phyloP scores from a whole-genome alignment of 2,329 filamentous ascomycete species.

The Rhynchosporium graminicola region DNA sequence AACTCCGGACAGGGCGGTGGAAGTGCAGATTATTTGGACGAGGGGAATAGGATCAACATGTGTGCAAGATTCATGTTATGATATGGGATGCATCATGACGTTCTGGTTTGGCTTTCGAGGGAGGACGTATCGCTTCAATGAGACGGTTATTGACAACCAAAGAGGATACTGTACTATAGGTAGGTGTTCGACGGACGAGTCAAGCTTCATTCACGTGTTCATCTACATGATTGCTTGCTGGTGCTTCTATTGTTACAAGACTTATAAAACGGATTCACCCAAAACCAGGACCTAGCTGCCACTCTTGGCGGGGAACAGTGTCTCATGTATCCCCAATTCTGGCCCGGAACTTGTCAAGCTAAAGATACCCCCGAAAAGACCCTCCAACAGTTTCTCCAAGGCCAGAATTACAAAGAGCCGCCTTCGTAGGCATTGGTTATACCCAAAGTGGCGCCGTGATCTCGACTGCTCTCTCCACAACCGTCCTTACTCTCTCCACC shows the following conservation, averaged over 20 bases:
- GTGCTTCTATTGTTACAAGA: not conserved
- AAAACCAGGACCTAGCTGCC: not conserved
- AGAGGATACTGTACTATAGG: not conserved
- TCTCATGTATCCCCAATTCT: not conserved
- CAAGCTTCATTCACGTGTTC: not conserved
- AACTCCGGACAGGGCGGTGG: conserved; percentile 3
- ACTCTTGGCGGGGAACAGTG: not conserved
- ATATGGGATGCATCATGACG: conserved; percentile 2
- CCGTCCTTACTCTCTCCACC: conserved; percentile 80
- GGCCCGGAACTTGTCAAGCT: not conserved
- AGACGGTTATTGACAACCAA: not conserved
- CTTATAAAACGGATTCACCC: not conserved
- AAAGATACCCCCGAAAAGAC: not conserved
- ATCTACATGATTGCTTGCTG: too few relatives aligned
- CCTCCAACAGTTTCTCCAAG: not conserved
- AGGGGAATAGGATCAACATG: not conserved
- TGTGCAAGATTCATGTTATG: not conserved
- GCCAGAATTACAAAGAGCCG: not conserved
- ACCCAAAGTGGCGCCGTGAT: conserved; percentile 72
- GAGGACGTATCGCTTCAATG: conserved; percentile 3
- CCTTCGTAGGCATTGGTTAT: not conserved
- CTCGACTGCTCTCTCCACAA: conserved; percentile 88
- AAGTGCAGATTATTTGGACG: not conserved
- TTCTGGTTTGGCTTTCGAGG: not conserved
- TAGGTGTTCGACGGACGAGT: not conserved